phyloP scores from a whole-genome alignment of 495 filamentous ascomycete species.

The Cercophora scortea region DNA sequence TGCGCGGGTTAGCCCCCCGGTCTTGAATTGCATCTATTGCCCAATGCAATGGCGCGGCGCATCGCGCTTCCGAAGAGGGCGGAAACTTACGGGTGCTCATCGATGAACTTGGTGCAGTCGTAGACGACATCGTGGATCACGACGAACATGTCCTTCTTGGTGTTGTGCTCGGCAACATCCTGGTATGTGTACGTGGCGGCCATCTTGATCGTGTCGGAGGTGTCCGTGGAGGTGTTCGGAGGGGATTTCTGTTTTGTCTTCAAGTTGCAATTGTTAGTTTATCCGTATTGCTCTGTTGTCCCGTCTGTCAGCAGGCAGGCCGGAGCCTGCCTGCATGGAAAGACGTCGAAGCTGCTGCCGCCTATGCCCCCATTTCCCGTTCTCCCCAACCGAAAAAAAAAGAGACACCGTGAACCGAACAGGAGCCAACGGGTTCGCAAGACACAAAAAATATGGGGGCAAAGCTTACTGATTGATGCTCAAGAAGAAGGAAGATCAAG shows the following conservation, averaged over 20 bases:
- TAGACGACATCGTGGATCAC: constrained; percentile 97
- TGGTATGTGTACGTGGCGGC: constrained; percentile 64
- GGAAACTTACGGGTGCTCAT: constrained; percentile 94
- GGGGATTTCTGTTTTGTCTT: constrained; percentile 5
- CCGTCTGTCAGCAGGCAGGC: neutral
- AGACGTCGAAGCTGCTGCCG: too few species aligned
- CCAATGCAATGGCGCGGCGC: too few species aligned
- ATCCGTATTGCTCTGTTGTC: constrained; percentile 5
- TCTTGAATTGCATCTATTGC: too few species aligned
- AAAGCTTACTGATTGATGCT: neutral
- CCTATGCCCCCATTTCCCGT: neutral
- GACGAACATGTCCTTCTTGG: constrained; percentile 91
- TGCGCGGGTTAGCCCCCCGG: too few species aligned
- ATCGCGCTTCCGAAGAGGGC: too few species aligned
- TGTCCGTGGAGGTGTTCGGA: constrained; percentile 3
- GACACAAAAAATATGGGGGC: neutral
- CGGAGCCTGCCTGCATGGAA: too few species aligned
- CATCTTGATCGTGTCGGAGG: constrained; percentile 43
- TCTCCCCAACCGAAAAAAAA: neutral
- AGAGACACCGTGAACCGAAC: neutral
- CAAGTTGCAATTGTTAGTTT: constrained; percentile 13
- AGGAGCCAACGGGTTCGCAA: neutral
- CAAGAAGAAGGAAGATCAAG: neutral
- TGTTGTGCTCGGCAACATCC: constrained; percentile 79
- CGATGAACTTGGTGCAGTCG: constrained; percentile 77